Evolutionary conservation across 768 basidiomycete genomes (phyloP).

Genomic region (Pulveroboletus ravenelii): DNA sequence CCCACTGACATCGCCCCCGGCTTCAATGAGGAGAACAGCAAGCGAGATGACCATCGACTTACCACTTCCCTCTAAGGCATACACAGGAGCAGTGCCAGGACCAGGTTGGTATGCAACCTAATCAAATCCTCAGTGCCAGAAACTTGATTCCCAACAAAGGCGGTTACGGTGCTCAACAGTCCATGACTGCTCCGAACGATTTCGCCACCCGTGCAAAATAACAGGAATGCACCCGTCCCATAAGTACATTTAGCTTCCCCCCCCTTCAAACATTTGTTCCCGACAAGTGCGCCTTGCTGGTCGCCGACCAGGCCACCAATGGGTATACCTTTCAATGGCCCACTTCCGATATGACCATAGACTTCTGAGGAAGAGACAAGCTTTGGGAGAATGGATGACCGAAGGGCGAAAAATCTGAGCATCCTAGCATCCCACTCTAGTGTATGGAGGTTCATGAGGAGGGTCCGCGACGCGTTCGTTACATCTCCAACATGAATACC

Average conservation of each 20-base stretch:
- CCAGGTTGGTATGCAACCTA: constrained; percentile 91
- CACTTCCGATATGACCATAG: constrained; percentile 72
- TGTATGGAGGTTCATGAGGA: constrained; percentile 79
- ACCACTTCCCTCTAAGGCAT: constrained; percentile 94
- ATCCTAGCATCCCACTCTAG: constrained; percentile 81
- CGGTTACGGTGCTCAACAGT: constrained; percentile 75
- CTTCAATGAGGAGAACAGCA: neutral
- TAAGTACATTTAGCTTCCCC: constrained; percentile 99
- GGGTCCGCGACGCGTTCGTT: constrained; percentile 94
- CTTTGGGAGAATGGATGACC: constrained; percentile 71
- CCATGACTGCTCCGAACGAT: constrained; percentile 85
- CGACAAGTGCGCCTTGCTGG: constrained; percentile 94
- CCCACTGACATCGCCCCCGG: constrained; percentile 49
- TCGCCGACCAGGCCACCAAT: constrained; percentile 96
- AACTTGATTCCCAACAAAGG: neutral
- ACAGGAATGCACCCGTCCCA: constrained; percentile 92
- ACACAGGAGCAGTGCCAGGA: constrained; percentile 69
- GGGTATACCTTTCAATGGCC: constrained; percentile 67
- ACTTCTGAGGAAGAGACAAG: constrained; percentile 91
- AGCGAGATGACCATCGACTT: constrained; percentile 29
- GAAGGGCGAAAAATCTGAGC: constrained; percentile 82
- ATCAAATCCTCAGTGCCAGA: constrained; percentile 2
- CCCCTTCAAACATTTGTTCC: constrained; percentile 88
- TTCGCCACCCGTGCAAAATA: constrained; percentile 90
- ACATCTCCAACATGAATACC: constrained; percentile 86